Conservation (phyloP, 352 stramenopile species). For the Pythium aristosporum region DNA sequence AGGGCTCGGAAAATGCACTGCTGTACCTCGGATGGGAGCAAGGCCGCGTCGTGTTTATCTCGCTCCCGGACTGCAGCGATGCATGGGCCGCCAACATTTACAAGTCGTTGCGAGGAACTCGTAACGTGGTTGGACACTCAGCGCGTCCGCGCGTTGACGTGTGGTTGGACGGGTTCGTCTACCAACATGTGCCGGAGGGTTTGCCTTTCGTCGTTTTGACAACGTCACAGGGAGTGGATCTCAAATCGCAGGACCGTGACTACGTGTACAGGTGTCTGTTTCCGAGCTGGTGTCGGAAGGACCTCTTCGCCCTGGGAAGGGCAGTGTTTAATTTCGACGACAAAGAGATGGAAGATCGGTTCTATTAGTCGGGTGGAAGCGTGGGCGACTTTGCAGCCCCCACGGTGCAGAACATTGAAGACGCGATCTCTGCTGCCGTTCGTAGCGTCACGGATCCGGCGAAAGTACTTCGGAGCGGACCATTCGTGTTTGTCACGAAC, state of each 20-base stretch:
- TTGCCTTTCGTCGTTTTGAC: conserved; percentile 14
- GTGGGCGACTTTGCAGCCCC: conserved; percentile 8
- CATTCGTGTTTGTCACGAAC: too few relatives aligned
- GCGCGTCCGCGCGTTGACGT: conserved; percentile 17
- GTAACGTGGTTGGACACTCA: conserved; percentile 2
- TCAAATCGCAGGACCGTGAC: conserved; percentile 7
- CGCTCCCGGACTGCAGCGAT: background rate
- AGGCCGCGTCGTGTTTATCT: conserved; percentile 15
- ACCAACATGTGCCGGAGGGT: conserved; percentile 13
- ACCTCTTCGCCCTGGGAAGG: conserved; percentile 8
- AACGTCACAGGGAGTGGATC: conserved; percentile 20
- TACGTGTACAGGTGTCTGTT: conserved; percentile 18
- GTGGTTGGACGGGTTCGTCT: conserved; percentile 29
- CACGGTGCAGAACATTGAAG: background rate
- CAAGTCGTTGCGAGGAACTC: background rate
- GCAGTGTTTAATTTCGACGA: background rate
- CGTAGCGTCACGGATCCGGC: background rate
- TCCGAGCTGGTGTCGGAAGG: conserved; percentile 15
- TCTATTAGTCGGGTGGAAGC: conserved; percentile 21
- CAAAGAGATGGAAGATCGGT: conserved; percentile 7
- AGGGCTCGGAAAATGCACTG: conserved; percentile 9
- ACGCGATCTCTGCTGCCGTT: background rate
- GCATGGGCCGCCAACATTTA: background rate
- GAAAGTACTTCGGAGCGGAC: background rate
- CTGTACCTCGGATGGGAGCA: conserved; percentile 23